Percentiles rank a stretch among this genome's conserved stretches.
phyloP scores from a whole-genome alignment of 2,329 filamentous ascomycete genomes.

The Colletotrichum sp. region DNA sequence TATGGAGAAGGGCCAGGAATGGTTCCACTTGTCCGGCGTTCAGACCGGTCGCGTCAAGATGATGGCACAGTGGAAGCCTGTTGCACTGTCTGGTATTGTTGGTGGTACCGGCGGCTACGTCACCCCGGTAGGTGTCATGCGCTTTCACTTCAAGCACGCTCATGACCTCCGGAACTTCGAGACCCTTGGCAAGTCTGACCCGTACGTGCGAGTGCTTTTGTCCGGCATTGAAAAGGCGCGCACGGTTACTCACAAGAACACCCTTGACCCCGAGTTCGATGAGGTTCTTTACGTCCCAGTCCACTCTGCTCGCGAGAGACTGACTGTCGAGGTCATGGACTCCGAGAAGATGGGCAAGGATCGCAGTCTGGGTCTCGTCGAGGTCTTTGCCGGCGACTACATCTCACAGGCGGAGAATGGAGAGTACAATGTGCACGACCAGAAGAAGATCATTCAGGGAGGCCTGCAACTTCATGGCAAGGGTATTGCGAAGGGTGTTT shows the following conservation, averaged over 20 bases:
- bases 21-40: slow-evolving; percentile 86
- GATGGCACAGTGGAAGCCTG: slow-evolving; percentile 93
- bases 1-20: slow-evolving; percentile 92
- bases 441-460: slow-evolving; percentile 70
- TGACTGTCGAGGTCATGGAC: slow-evolving; percentile 95
- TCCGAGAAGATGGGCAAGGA: slow-evolving; percentile 92
- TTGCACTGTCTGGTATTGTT: slow-evolving; percentile 79
- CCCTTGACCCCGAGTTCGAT: slow-evolving; percentile 94
- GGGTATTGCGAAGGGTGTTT: slow-evolving; percentile 75
- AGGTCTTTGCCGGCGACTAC: slow-evolving; percentile 80
- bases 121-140: slow-evolving; percentile 93
- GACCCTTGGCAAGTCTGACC: slow-evolving; percentile 95
- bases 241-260: slow-evolving; percentile 95
- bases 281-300: slow-evolving; percentile 94
- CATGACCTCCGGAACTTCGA: slow-evolving; percentile 89
- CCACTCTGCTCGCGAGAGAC: slow-evolving; percentile 81
- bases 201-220: slow-evolving; percentile 86
- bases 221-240: slow-evolving; percentile 90
- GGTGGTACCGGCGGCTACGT: slow-evolving; percentile 87
- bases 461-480: slow-evolving; percentile 77
- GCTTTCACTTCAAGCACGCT: slow-evolving; percentile 88
- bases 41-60: slow-evolving; percentile 89
- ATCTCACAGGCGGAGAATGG: slow-evolving; percentile 79
- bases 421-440: slow-evolving; percentile 80
- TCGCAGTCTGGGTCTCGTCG: slow-evolving; percentile 81